Evolutionary conservation across 2,329 filamentous ascomycete species (phyloP).

Genomic region (Rhinocladiella mackenziei): DNA sequence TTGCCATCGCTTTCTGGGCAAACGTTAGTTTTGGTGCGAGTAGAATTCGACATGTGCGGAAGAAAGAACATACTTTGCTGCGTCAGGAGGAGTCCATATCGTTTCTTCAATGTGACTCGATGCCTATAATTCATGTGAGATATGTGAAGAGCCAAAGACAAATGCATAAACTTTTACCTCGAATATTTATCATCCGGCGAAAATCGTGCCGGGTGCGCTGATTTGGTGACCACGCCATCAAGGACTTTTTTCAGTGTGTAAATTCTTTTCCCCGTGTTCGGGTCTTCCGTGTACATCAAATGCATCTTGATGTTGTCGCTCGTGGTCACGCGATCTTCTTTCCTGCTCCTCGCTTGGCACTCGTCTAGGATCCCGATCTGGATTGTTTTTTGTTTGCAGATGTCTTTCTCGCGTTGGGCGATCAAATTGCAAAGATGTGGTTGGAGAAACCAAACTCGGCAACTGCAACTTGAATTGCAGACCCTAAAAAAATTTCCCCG

Average conservation of each 20-base stretch:
- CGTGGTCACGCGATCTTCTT: constrained; percentile 1
- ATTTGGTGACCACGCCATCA: constrained; percentile 86
- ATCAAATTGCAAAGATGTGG: constrained; percentile 17
- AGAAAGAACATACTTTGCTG: constrained; percentile 64
- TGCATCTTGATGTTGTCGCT: constrained; percentile 48
- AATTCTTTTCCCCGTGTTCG: constrained; percentile 70
- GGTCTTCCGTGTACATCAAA: constrained; percentile 81
- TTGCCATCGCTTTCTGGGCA: constrained; percentile 33
- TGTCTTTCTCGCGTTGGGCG: too few relatives aligned
- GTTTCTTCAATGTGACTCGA: constrained; percentile 89
- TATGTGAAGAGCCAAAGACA: not conserved
- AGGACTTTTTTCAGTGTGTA: constrained; percentile 74
- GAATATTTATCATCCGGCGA: constrained; percentile 99
- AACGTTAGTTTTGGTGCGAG: constrained; percentile 19
- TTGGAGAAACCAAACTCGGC: constrained; percentile 20
- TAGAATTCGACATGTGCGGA: too few relatives aligned
- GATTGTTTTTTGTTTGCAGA: too few relatives aligned
- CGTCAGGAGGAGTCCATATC: constrained; percentile 82
- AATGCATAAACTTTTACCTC: constrained; percentile 45
- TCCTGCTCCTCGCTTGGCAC: too few relatives aligned
- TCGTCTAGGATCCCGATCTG: too few relatives aligned
- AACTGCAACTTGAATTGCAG: constrained; percentile 7
- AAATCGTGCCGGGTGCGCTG: constrained; percentile 91
- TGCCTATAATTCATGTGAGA: constrained; percentile 53
- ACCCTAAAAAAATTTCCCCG: constrained; percentile 12